Percentiles rank a stretch among this genome's conserved stretches.
phyloP scores from a whole-genome alignment of 108 stramenopile genomes.

The Cyclostephanos tholiformis region DNA sequence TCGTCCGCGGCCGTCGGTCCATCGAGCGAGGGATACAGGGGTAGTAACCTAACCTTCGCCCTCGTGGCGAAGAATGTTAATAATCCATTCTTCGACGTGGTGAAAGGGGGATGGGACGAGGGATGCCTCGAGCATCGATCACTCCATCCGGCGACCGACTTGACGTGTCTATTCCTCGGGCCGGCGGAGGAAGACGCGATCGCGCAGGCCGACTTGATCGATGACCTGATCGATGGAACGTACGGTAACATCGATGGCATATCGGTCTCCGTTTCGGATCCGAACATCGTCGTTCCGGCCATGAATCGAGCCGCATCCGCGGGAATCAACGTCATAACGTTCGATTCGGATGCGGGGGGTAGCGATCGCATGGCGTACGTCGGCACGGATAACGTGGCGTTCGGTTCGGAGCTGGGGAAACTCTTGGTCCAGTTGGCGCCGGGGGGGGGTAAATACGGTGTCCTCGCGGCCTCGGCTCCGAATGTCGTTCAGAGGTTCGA shows the following conservation, averaged over 20 bases:
- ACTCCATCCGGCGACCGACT: background rate
- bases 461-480: constrained; percentile 14
- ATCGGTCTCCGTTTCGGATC: constrained; percentile 9
- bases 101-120: constrained; percentile 1
- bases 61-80: constrained; percentile 1
- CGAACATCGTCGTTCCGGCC: background rate
- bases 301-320: background rate
- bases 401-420: constrained; percentile 41
- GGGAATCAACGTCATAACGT: constrained; percentile 35
- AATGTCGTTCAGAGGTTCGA: constrained; percentile 12
- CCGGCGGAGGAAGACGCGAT: background rate
- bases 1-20: no score
- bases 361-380: constrained; percentile 39
- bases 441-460: constrained; percentile 37
- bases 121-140: background rate
- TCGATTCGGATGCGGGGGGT: constrained; percentile 41
- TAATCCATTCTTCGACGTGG: background rate
- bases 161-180: constrained; percentile 13
- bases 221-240: background rate
- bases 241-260: constrained; percentile 4
- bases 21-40: no score
- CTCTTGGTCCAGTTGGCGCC: constrained; percentile 40
- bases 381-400: constrained; percentile 43
- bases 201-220: constrained; percentile 6
- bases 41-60: background rate